Evolutionary conservation across 371 early-diverging fungal species (phyloP), one percentile per base, ranked within the genome.

Genomic region (Coemansia sp.): DNA sequence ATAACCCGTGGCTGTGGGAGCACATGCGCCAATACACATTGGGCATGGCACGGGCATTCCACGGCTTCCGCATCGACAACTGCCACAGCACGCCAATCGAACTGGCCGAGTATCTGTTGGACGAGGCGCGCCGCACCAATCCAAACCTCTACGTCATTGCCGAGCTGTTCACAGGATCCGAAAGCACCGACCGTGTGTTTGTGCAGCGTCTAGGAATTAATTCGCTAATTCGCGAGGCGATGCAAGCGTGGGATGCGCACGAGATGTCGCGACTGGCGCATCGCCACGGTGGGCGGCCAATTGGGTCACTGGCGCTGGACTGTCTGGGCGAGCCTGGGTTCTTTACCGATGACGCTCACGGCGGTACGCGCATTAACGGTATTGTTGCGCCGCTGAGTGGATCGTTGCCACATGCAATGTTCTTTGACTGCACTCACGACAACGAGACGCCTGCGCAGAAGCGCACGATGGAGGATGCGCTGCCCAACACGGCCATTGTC

Each of bases 351-450:
- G 59, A 79, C 39, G 73, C 58, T 8, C 71, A 79, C 16, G 81
- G 80, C 18, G 81, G 85, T 18, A 55, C 85, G 21, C 73, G 86
- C 1, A 48, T 79, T 8, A 39, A 64, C 37, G 74, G 75, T 14
- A 48, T 72, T 8, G 67, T 75, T 9, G 83, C 87, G 21, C 84
- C 86, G 40, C 74, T 87, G 9, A 78, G 80, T 21, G 88, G 83
- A 3, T 83, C 86, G 1, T 74, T 82, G 18, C 96, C 98, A 6
- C 96, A 97, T 68, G 96, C 95, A 0, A 84, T 98, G 12, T 95
- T 97, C 75, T 95, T 97, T 91, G 99, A 98, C 73, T 95, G 95
- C 83, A 97, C 99, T 7, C 99, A 98, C 71, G 99, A 98, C 82
- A 98, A 98, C 78, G 94, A 96, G 80, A 93, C 94, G 0, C 97